phyloP scores from a whole-genome alignment of 495 filamentous ascomycete species.

The Bryoglossum gracile region DNA sequence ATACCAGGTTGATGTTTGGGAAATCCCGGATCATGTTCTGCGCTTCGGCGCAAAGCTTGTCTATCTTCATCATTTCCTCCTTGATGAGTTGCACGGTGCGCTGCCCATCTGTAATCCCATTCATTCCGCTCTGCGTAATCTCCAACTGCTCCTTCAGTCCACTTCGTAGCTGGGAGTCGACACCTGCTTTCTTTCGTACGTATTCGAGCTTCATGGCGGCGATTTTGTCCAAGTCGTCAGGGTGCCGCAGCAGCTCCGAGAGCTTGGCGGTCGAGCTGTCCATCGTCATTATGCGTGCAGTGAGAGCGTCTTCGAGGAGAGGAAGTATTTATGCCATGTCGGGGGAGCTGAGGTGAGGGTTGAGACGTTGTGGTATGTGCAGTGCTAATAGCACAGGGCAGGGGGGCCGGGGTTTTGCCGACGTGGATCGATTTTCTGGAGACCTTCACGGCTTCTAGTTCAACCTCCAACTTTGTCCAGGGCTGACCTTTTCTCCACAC shows the following conservation, averaged over 20 bases:
- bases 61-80: conserved; percentile 97
- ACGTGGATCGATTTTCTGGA: too few species aligned
- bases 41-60: conserved; percentile 91
- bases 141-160: conserved; percentile 86
- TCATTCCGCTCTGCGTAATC: conserved; percentile 87
- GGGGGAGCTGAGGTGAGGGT: not conserved
- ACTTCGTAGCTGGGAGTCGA: conserved; percentile 81
- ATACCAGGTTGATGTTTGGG: conserved; percentile 88
- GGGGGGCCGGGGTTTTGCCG: too few species aligned
- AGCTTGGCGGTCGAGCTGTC: conserved; percentile 58
- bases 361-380: conserved; percentile 10
- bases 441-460: not conserved
- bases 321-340: conserved; percentile 17
- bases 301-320: too few species aligned
- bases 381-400: too few species aligned
- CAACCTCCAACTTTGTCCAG: not conserved
- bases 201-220: conserved; percentile 84
- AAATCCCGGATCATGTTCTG: conserved; percentile 97
- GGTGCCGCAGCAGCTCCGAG: conserved; percentile 62
- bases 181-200: conserved; percentile 81
- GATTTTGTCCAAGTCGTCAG: conserved; percentile 95
- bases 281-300: conserved; percentile 28
- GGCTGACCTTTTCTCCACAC: not conserved
- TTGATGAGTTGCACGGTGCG: conserved; percentile 81
- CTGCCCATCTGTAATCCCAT: conserved; percentile 75